These are phyloP conservation scores for Mrakia gelida DNA, from an alignment of 768 basidiomycete species.

Conservation along the genomic window DNA sequence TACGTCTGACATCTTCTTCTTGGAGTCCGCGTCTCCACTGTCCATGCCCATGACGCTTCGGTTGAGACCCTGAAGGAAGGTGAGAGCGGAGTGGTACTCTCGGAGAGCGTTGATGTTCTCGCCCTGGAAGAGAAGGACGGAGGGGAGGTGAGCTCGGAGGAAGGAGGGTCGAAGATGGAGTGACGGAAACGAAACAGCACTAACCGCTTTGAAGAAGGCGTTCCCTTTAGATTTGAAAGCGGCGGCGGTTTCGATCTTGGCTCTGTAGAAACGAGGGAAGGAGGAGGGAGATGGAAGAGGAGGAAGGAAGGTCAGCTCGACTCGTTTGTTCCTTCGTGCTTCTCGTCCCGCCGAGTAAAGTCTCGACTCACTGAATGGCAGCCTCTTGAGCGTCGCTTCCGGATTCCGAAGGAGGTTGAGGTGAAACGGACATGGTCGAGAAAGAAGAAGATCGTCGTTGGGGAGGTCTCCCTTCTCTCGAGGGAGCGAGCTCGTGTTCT, in stretches of 20 bases:
- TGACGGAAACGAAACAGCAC: neutral
- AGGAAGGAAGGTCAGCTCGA: neutral
- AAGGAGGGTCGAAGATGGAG: neutral
- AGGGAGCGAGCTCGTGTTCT: neutral
- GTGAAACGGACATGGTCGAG: neutral
- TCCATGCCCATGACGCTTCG: neutral
- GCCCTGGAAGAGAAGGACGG: neutral
- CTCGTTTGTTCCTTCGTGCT: neutral
- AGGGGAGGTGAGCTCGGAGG: neutral
- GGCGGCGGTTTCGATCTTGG: conserved; percentile 9
- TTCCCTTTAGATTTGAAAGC: conserved; percentile 27
- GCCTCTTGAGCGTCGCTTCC: neutral
- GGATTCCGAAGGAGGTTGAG: neutral
- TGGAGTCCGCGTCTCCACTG: too few relatives aligned
- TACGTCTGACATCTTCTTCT: conserved; percentile 5
- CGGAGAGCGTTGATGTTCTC: neutral
- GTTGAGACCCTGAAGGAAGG: conserved; percentile 20
- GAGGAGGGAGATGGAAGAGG: neutral
- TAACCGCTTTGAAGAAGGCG: conserved; percentile 27
- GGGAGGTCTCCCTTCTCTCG: neutral
- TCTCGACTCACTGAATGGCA: neutral
- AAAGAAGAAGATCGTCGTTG: neutral
- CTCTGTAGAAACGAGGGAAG: neutral
- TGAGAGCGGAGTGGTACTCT: conserved; percentile 4
- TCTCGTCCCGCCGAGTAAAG: too few relatives aligned